Evolutionary conservation across 768 basidiomycete genomes (phyloP).

Genomic region (Rhodotorula sphaerocarpa): DNA sequence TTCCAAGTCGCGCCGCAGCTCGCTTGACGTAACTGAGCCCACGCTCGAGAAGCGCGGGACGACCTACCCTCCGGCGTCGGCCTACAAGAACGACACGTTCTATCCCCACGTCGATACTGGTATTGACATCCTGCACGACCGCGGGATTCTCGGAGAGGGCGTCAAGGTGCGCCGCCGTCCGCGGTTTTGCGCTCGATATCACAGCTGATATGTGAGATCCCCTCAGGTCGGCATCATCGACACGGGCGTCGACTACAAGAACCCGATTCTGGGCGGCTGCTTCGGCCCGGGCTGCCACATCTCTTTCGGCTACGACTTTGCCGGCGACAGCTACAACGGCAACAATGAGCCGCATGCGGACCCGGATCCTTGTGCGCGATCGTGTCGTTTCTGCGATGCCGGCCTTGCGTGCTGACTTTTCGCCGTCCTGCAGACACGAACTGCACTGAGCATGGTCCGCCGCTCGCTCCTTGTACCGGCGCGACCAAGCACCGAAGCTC

Average conservation of each 20-base stretch:
- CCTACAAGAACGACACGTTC: slow-evolving; percentile 22
- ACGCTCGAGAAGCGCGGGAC: not conserved
- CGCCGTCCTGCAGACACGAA: not conserved
- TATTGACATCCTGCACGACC: slow-evolving; percentile 58
- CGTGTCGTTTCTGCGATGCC: not conserved
- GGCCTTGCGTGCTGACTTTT: too few species aligned
- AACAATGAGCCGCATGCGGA: slow-evolving; percentile 52
- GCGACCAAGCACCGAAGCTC: too few species aligned
- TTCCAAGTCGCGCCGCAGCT: not conserved
- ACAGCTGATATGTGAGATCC: not conserved
- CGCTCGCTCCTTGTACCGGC: too few species aligned
- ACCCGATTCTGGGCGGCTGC: slow-evolving; percentile 43
- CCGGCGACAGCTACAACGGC: slow-evolving; percentile 44
- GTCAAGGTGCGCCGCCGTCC: slow-evolving; percentile 46
- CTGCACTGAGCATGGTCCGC: not conserved
- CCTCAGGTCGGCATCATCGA: slow-evolving; percentile 55
- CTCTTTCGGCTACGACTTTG: slow-evolving; percentile 45
- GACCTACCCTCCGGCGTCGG: not conserved
- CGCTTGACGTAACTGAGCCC: not conserved
- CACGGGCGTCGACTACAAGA: slow-evolving; percentile 43
- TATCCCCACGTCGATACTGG: slow-evolving; percentile 42
- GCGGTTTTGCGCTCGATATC: too few species aligned
- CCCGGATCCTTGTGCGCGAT: slow-evolving; percentile 43
- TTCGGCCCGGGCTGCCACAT: slow-evolving; percentile 43
- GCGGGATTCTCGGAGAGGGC: slow-evolving; percentile 57